Base-by-base conservation (phyloP, 1,284 basidiomycete species). In the Cutaneotrichosporon sp. region DNA sequence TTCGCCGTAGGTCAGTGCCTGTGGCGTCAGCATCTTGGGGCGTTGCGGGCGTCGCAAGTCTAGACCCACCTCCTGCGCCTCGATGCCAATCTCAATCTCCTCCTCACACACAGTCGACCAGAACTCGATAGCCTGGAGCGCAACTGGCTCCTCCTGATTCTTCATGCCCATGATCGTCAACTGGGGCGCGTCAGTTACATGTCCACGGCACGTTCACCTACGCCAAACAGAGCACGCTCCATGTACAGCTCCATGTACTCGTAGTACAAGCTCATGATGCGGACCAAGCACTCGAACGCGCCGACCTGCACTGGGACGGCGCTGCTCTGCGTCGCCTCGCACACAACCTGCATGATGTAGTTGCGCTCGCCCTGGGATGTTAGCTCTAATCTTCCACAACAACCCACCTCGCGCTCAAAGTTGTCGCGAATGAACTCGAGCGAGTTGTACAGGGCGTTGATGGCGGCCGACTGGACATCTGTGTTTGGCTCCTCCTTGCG, bases 261-360 rank as follows among this genome's bases (percentile, higher is more conserved):
- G 76, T 99, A 99, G 79, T 98, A 99, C 52, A 97, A 77, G 63
- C 87, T 85, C 96, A 99, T 98, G 71, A 97, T 94, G 66, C 86
- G 83, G 43, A 98, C 96, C 15, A 99, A 79, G 75, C 90, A 93
- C 74, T 97, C 92, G 70, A 96, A 99, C 1, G 93, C 87, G 36
- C 84, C 89, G 20, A 93, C 86, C 78, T 97, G 91, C 48, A 97
- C 91, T 41, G 82, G 75, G 15, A 87, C 82, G 4, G 84, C 76
- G 2, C 80, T 59, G 62, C 85, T 91, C 76, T 98, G 96, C 1
- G 96, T 98, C 1, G 94, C 96, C 73, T 98, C 96, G 72, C 94
- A 99, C 22, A 98, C 90, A 47, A 98, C 92, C 79, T 99, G 96
- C 96, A 98, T 98, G 76, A 99, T 98, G 78, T 97, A 98, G 78